Evolutionary conservation across 1,284 basidiomycete genomes (phyloP), one percentile per base, ranked within the genome.

Genomic region (Phaffia rhodozyma): DNA sequence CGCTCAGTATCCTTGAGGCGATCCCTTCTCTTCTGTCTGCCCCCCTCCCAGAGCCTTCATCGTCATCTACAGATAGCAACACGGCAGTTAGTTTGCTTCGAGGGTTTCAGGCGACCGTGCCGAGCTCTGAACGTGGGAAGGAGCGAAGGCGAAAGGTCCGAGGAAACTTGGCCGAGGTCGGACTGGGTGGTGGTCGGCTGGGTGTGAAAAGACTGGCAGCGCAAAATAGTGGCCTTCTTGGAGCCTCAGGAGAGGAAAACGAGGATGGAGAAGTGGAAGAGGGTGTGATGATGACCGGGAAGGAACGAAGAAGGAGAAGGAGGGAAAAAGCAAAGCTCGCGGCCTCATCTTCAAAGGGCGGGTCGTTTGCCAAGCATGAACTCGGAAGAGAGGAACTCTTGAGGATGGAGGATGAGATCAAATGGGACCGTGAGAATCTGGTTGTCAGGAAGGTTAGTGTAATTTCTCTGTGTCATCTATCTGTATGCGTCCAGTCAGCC

Each of bases 31-130:
- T 93, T 16, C 81, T 91, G n/a, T 77, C 79, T 16, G 79, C 81
- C 5, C 83, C 86, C 25, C 82, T 91, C 2, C 86, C 87, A 11
- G 85, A 85, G 68, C 81, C 80, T 6, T 67, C 58, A 38, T 68
- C 66, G 16, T 82, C 82, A 29, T 82, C 81, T 49, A 78, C 83
- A 29, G 82, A 43, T 16, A 43, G 13, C 38, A 43, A 43, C 13
- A 11, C 82, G 6, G 79, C 80, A 70, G 84, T 89, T 61, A 86
- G 86, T 71, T 78, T 96, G 32, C 78, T 92, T 51, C 83, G 86
- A 53, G 91, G 91, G 0, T 96, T 94, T 75, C 86, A 88, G 69
- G 91, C 91, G 34, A 94, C 91, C 1, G 87, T 93, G 58, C 91
- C 91, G 11, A 89, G 86, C 71, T 83, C 90, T 34, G 86, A 91